Evolutionary conservation across 2,329 filamentous ascomycete genomes (phyloP), one percentile per base, ranked within the genome.

Genomic region (Aspergillus viridinutans): DNA sequence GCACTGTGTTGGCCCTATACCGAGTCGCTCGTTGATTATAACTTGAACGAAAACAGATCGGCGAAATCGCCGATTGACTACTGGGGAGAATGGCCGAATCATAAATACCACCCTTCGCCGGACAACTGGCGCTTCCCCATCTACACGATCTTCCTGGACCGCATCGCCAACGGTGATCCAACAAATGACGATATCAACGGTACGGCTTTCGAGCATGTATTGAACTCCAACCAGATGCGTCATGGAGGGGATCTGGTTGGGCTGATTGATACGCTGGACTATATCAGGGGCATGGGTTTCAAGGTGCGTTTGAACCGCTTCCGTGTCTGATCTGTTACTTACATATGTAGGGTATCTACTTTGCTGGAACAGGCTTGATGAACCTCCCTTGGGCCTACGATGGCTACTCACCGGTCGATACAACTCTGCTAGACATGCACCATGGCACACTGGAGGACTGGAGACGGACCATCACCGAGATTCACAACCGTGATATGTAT

Each of bases 371-470:
- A 32, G 76, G 82, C 8, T 79, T 86, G 63, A 81, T 87, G 69
- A 88, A 88, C 65, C 73, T 79, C 62, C 85, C 85, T 7, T 88
- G 85, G 85, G 80, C 79, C 14, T 76, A 80, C 12, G 85, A 88
- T 67, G 79, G 79, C 5, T 88, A 85, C 69, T 78, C 73, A 50
- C 79, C 84, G 5, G 69, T 85, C 26, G 85, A 88, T 59, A 78
- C 85, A 40, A 86, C 84, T 1, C 76, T 87, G 29, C 75, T 88
- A 12, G 85, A 87, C 63, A 76, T 79, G 47, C 85, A 88, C 64
- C 83, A 83, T 58, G 85, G 84, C 23, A 80, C 77, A 49, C 80
- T 88, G 53, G 69, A 79, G n/a, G 72, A 77, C 55, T 87, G 84
- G 83, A 79, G 83, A 60, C 68, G 73, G 48, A 78, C 80, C 3